A percentile compares a stretch with the other conserved stretches of the same genome.
Evolutionary conservation across 768 basidiomycete genomes (phyloP).

Genomic region (Mycena crocata): DNA sequence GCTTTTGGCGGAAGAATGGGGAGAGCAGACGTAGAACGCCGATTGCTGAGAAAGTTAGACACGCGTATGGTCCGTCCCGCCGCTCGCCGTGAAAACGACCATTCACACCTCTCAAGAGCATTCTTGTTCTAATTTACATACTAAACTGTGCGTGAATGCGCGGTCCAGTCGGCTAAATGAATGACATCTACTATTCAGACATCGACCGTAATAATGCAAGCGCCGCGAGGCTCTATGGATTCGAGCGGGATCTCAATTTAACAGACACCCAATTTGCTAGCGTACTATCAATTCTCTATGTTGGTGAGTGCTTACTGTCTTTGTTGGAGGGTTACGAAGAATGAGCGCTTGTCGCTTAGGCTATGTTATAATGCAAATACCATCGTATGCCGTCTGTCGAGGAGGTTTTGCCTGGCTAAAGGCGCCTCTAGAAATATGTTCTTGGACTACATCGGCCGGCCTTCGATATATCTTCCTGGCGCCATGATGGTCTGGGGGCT

Average conservation of each 20-base stretch:
- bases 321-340: too few relatives aligned
- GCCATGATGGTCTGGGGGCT: constrained; percentile 72
- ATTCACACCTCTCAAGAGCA: too few relatives aligned
- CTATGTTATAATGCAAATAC: constrained; percentile 70
- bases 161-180: not conserved
- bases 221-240: constrained; percentile 74
- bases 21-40: constrained; percentile 44
- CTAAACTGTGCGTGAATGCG: not conserved
- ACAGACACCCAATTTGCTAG: constrained; percentile 71
- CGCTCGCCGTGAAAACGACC: too few relatives aligned
- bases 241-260: constrained; percentile 70
- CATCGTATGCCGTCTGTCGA: constrained; percentile 59
- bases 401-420: not conserved
- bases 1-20: constrained; percentile 41
- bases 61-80: too few relatives aligned
- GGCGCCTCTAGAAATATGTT: constrained; percentile 69
- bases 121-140: constrained; percentile 19
- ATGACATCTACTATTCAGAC: constrained; percentile 42
- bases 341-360: too few relatives aligned
- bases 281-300: constrained; percentile 70
- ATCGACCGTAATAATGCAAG: constrained; percentile 82
- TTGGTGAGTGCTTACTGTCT: too few relatives aligned
- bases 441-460: constrained; percentile 69
- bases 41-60: constrained; percentile 62
- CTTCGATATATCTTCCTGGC: constrained; percentile 70